phyloP scores from a whole-genome alignment of 2,329 filamentous ascomycete genomes.

The Arthrinium puccinioides region DNA sequence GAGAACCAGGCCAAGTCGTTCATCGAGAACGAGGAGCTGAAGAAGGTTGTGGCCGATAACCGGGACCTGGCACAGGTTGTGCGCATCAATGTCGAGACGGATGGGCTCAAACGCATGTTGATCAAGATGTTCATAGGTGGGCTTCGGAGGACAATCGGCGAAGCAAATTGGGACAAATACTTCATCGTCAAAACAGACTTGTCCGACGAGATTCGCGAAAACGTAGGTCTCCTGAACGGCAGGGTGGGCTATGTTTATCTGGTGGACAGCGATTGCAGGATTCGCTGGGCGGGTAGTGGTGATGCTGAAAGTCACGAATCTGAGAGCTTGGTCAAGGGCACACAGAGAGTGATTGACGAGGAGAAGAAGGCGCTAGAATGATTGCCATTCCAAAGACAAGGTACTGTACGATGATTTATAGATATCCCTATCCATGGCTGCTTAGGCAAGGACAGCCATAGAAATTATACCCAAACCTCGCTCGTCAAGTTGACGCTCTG shows the following conservation, averaged over 20 bases:
- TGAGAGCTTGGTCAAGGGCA: slow-evolving; percentile 56
- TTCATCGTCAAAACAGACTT: slow-evolving; percentile 53
- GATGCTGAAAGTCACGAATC: slow-evolving; percentile 58
- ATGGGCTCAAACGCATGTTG: slow-evolving; percentile 57
- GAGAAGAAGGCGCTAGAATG: slow-evolving; percentile 26
- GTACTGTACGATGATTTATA: not conserved
- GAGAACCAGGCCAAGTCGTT: slow-evolving; percentile 74
- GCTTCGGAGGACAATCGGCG: slow-evolving; percentile 40
- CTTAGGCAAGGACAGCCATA: no score
- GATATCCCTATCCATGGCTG: no score
- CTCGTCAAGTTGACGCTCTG: no score
- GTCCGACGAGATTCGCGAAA: slow-evolving; percentile 54
- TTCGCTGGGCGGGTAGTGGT: slow-evolving; percentile 89
- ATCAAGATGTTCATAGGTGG: slow-evolving; percentile 49
- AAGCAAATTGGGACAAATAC: slow-evolving; percentile 52
- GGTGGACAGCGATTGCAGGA: slow-evolving; percentile 78
- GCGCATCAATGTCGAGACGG: slow-evolving; percentile 85
- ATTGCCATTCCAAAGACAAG: not conserved
- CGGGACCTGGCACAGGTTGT: slow-evolving; percentile 62
- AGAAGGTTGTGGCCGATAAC: slow-evolving; percentile 48
- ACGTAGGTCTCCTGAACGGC: slow-evolving; percentile 69
- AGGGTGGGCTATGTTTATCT: slow-evolving; percentile 94
- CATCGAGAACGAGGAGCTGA: slow-evolving; percentile 64
- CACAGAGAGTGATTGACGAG: slow-evolving; percentile 57
- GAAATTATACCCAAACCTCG: no score